Conservation (phyloP, 2,329 filamentous ascomycete species). For the Neonectria faginata region DNA sequence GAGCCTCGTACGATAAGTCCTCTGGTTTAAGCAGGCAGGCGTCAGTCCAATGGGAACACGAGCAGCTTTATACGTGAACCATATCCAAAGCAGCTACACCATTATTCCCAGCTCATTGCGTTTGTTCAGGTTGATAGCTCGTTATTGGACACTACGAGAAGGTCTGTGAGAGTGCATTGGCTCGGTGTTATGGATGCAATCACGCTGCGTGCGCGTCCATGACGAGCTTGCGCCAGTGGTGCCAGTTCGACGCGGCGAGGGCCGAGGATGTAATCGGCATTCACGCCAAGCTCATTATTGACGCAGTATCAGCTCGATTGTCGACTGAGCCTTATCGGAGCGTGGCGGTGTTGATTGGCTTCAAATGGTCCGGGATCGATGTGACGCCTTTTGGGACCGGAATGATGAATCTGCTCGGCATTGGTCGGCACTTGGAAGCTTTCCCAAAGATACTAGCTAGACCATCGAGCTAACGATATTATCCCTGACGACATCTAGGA, state of each 20-base stretch:
- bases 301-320: not conserved
- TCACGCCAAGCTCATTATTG: not conserved
- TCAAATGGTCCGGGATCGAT: not conserved
- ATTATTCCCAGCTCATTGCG: slow-evolving; percentile 7
- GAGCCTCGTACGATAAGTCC: not conserved
- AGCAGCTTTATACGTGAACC: slow-evolving; percentile 11
- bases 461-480: not conserved
- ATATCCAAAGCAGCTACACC: no score
- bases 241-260: not conserved
- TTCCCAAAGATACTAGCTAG: not conserved
- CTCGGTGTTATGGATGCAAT: slow-evolving; percentile 13
- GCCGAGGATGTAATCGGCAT: not conserved
- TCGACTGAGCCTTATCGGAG: slow-evolving; percentile 12
- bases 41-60: not conserved
- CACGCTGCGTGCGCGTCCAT: slow-evolving; percentile 14
- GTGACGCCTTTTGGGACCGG: slow-evolving; percentile 27
- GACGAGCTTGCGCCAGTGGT: slow-evolving; percentile 23
- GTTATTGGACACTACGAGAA: slow-evolving; percentile 8
- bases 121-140: slow-evolving; percentile 11
- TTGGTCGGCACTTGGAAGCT: slow-evolving; percentile 18
- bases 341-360: slow-evolving; percentile 25
- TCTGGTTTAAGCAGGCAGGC: not conserved
- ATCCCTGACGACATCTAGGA: not conserved
- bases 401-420: slow-evolving; percentile 31
- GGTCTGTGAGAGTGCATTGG: not conserved